Base-by-base conservation (phyloP, 129 eudicot species). In the Helichrysum umbraculigerum region DNA sequence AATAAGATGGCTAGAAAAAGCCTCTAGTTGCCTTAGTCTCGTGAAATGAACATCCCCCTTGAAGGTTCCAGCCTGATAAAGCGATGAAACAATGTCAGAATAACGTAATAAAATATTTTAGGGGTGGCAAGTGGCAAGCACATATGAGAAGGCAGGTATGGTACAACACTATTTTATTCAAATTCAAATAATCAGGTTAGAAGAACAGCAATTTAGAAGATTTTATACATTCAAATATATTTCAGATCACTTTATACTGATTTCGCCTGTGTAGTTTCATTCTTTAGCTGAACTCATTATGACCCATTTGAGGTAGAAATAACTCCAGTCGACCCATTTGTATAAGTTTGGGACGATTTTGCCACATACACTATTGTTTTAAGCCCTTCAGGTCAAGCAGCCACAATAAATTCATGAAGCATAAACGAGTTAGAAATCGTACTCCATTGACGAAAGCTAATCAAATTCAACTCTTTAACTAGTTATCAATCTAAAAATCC, bases 21-120 rank as follows among this genome's bases (percentile, higher is more conserved):
- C 82, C 83, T 91, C 96, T 17, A 94, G 87, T 76, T 91, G 90
- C 78, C 82, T 81, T 6, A 94, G 82, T 65, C 87, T 88, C n/a
- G 83, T 72, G 47, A 72, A 64, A 61, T 87, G 86, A 67, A 82
- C 85, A 21, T 91, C 92, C 34, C 92, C 96, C 72, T 69, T 88
- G 68, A 82, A 79, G 65, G 83, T 88, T 35, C 83, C 88, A 64
- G 83, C 96, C 98, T 94, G 86, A 34, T 37, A 78, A 82, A 70
- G 47, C 44, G 11, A 76, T 9, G 19, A 71, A 76, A 64, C 54
- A 30, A 57, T 51, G 69, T 70, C 42, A 61, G 60, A 25, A 50
- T 47, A 44, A 10, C 44, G 11, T 11, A 52, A 17, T 17, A 59
- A 39, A 16, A 25, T 8, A 10, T 10, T 12, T 11, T 11, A 21